Evolutionary conservation across 129 eudicot species (phyloP).

Genomic region (Flaveria sonorensis): DNA sequence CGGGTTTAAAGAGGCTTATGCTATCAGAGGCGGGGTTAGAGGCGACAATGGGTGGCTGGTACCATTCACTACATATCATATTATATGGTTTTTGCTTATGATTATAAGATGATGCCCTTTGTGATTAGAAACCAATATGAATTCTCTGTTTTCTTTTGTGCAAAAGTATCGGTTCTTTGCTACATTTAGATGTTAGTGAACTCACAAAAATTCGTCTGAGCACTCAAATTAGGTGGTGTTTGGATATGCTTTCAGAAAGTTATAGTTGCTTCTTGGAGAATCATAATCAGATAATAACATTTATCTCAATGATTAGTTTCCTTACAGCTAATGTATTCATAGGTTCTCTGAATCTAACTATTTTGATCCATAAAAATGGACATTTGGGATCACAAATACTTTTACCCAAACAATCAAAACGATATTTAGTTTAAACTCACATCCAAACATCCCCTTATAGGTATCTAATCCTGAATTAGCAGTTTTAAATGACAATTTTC

Average conservation of each 20-base stretch:
- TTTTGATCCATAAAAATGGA: neutral
- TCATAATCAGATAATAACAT: neutral
- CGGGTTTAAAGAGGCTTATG: conserved; percentile 93
- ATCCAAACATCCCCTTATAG: neutral
- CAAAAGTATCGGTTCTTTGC: neutral
- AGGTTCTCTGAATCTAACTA: neutral
- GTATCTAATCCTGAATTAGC: neutral
- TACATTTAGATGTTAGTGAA: conserved; percentile 10
- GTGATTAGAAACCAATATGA: conserved; percentile 1
- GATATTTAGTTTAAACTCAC: too few relatives aligned
- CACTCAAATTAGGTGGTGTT: neutral
- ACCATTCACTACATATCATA: conserved; percentile 20
- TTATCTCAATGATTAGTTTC: neutral
- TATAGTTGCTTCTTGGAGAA: neutral
- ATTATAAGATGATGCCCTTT: neutral
- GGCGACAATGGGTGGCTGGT: conserved; percentile 98
- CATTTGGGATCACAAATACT: neutral
- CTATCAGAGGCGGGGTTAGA: conserved; percentile 80
- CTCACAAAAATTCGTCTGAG: neutral
- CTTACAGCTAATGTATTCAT: neutral
- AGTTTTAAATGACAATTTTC: neutral
- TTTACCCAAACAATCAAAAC: neutral
- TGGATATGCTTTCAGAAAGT: conserved; percentile 5
- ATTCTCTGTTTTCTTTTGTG: neutral
- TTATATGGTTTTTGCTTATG: neutral